These are phyloP conservation scores for Pistacia vera DNA, from an alignment of 345 rosid genomes.

Conservation along the genomic window DNA sequence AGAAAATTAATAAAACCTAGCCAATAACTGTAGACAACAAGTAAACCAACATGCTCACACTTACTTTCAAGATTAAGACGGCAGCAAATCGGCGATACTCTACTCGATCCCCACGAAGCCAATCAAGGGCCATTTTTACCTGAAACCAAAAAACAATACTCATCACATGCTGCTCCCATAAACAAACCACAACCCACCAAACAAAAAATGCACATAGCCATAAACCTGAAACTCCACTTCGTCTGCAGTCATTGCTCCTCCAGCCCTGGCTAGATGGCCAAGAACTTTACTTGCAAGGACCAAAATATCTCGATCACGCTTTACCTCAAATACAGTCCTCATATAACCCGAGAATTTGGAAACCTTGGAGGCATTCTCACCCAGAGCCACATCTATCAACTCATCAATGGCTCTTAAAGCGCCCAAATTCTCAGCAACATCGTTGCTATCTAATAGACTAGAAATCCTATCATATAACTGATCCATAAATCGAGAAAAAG, in stretches of 20 bases:
- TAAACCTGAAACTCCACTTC: constrained; percentile 95
- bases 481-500: constrained; percentile 87
- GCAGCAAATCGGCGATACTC: constrained; percentile 93
- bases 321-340: constrained; percentile 75
- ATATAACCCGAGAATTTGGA: constrained; percentile 78
- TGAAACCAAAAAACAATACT: constrained; percentile 28
- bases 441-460: constrained; percentile 66
- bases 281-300: constrained; percentile 92
- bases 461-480: constrained; percentile 78
- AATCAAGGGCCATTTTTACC: constrained; percentile 87
- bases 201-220: constrained; percentile 3
- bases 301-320: constrained; percentile 84
- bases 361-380: constrained; percentile 96
- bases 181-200: constrained; percentile 2
- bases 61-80: constrained; percentile 88
- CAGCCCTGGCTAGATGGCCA: constrained; percentile 97
- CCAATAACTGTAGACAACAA: not conserved
- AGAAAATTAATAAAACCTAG: not conserved
- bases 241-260: constrained; percentile 99
- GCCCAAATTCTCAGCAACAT: constrained; percentile 88
- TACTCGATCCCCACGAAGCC: constrained; percentile 90
- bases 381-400: constrained; percentile 89
- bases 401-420: constrained; percentile 89
- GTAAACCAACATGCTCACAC: not conserved
- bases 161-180: constrained; percentile 12